Evolutionary conservation across 2,329 filamentous ascomycete species (phyloP).

Genomic region (Graphiopsis chlorocephala): DNA sequence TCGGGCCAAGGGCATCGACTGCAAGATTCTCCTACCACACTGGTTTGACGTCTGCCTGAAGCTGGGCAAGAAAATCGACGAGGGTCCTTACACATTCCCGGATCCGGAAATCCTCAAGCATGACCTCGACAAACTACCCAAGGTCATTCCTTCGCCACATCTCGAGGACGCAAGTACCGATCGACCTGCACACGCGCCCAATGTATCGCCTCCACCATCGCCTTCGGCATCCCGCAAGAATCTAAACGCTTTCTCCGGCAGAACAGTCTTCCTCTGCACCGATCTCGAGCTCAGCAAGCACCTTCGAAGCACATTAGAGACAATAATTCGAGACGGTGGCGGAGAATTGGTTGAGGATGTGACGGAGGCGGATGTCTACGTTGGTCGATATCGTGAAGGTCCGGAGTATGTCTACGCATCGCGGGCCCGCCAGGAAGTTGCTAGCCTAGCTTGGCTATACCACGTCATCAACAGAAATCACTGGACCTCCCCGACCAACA

Average conservation of each 20-base stretch:
- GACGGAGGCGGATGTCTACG: conserved; percentile 72
- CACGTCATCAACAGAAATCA: conserved; percentile 83
- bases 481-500: conserved; percentile 81
- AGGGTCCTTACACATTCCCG: conserved; percentile 80
- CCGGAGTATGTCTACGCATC: conserved; percentile 74
- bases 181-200: conserved; percentile 36
- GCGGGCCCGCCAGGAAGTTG: conserved; percentile 75
- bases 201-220: conserved; percentile 40
- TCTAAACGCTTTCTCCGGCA: conserved; percentile 73
- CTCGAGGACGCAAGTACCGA: conserved; percentile 66
- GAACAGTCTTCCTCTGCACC: conserved; percentile 70
- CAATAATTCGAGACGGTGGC: conserved; percentile 68
- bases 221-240: conserved; percentile 48
- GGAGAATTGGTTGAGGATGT: conserved; percentile 66
- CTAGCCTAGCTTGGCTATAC: conserved; percentile 91
- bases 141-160: conserved; percentile 38
- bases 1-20: conserved; percentile 62
- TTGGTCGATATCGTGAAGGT: conserved; percentile 85
- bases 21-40: conserved; percentile 87
- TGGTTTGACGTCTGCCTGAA: conserved; percentile 98
- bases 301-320: conserved; percentile 64
- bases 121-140: conserved; percentile 16
- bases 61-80: conserved; percentile 85
- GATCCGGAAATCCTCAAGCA: conserved; percentile 72
- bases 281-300: conserved; percentile 71